phyloP scores from a whole-genome alignment of 371 early-diverging fungal genomes.

The Encephalitozoon romaleae region DNA sequence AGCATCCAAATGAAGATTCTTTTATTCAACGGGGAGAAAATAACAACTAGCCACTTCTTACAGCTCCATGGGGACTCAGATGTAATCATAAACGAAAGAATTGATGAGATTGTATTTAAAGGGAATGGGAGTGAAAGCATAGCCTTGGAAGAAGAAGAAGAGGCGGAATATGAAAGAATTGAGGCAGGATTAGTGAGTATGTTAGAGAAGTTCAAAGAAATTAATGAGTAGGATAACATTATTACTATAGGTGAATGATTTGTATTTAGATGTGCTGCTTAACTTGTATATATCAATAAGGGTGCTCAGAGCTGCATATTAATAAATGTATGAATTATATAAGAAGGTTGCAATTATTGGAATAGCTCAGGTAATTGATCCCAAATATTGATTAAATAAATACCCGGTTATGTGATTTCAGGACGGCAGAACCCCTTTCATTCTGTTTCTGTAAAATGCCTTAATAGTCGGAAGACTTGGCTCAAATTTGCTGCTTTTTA shows the following conservation, averaged over 20 bases:
- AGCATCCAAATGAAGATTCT: slow-evolving; percentile 76
- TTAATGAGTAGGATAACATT: slow-evolving; percentile 1
- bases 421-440: neutral
- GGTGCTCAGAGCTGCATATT: no score
- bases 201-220: slow-evolving; percentile 27
- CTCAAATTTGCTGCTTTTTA: neutral
- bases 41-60: slow-evolving; percentile 41
- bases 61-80: slow-evolving; percentile 38
- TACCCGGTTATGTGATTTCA: no score
- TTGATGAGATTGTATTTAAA: slow-evolving; percentile 42
- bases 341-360: neutral
- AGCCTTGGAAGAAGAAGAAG: slow-evolving; percentile 31
- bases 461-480: neutral
- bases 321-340: neutral
- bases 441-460: neutral
- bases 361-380: no score
- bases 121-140: neutral
- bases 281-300: no score
- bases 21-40: slow-evolving; percentile 42
- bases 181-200: slow-evolving; percentile 36
- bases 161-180: slow-evolving; percentile 47
- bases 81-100: slow-evolving; percentile 30
- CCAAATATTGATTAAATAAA: no score
- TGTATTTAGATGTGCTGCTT: no score
- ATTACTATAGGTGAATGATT: no score